phyloP scores from a whole-genome alignment of 257 asterid genomes.

The Cinchona pubescens region DNA sequence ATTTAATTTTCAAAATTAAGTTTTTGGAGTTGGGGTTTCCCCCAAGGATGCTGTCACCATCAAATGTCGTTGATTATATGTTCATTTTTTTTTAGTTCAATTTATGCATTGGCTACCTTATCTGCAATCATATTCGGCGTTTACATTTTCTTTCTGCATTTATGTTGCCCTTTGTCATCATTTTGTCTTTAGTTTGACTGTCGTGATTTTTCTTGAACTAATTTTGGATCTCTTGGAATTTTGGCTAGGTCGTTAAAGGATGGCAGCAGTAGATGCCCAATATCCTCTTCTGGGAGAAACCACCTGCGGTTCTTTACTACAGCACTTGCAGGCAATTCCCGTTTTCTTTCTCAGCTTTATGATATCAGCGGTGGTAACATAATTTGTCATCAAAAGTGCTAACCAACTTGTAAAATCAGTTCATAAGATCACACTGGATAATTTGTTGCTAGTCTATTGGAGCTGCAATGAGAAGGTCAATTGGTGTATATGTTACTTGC shows the following conservation, averaged over 20 bases:
- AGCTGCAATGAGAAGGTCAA: neutral
- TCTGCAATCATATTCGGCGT: neutral
- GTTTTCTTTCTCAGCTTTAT: neutral
- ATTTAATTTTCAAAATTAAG: neutral
- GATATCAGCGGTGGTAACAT: neutral
- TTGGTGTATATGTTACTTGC: neutral
- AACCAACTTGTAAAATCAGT: neutral
- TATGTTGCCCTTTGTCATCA: neutral
- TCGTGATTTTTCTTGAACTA: neutral
- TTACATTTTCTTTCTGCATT: neutral
- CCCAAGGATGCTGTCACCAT: neutral
- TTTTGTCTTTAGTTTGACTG: neutral
- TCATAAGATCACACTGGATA: neutral
- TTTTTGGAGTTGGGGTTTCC: neutral
- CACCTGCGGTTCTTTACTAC: constrained; percentile 76
- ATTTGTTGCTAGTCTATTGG: neutral
- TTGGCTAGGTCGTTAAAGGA: constrained; percentile 31
- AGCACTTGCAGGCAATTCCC: constrained; percentile 70
- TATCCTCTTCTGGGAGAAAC: constrained; percentile 52
- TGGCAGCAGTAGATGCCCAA: constrained; percentile 68
- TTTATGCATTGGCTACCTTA: neutral
- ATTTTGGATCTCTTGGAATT: constrained; percentile 1
- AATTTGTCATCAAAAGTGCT: neutral
- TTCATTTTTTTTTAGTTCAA: too few relatives aligned
- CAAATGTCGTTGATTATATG: neutral